Conservation (phyloP, 2,329 filamentous ascomycete genomes). For the Dactylellina sp. region DNA sequence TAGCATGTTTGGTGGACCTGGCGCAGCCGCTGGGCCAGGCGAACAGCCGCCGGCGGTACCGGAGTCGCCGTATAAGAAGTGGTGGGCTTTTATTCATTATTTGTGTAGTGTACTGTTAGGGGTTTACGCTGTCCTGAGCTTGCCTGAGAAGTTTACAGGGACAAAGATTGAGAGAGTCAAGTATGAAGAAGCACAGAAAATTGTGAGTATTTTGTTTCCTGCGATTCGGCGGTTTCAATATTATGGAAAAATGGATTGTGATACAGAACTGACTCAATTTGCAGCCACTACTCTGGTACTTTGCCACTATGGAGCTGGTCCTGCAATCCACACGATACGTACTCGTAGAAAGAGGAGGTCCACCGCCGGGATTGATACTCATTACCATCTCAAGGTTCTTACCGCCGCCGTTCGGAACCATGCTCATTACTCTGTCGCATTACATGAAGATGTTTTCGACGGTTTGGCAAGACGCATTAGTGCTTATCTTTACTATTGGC, state of each 20-base stretch:
- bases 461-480: slow-evolving; percentile 60
- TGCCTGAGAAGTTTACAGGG: slow-evolving; percentile 57
- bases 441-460: slow-evolving; percentile 61
- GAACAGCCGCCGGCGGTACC: slow-evolving; percentile 36
- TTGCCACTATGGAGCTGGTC: slow-evolving; percentile 79
- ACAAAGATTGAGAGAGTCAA: slow-evolving; percentile 55
- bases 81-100: slow-evolving; percentile 59
- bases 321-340: slow-evolving; percentile 79
- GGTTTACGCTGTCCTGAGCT: slow-evolving; percentile 57
- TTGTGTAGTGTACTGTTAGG: slow-evolving; percentile 58
- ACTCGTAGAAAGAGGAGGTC: slow-evolving; percentile 70
- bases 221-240: too few relatives aligned
- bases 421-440: slow-evolving; percentile 59
- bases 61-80: slow-evolving; percentile 56
- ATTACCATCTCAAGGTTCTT: slow-evolving; percentile 74
- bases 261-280: slow-evolving; percentile 3
- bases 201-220: slow-evolving; percentile 27
- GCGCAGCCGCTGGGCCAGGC: slow-evolving; percentile 20
- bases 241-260: not conserved
- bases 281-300: slow-evolving; percentile 79
- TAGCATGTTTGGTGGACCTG: slow-evolving; percentile 62
- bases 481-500: slow-evolving; percentile 61
- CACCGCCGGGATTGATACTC: slow-evolving; percentile 72
- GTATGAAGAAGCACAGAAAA: slow-evolving; percentile 33
- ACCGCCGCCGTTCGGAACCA: slow-evolving; percentile 69